A percentile compares a stretch with the other conserved stretches of the same genome.
phyloP scores from a whole-genome alignment of 805 yeast species.

The Nakazawaea sp. region DNA sequence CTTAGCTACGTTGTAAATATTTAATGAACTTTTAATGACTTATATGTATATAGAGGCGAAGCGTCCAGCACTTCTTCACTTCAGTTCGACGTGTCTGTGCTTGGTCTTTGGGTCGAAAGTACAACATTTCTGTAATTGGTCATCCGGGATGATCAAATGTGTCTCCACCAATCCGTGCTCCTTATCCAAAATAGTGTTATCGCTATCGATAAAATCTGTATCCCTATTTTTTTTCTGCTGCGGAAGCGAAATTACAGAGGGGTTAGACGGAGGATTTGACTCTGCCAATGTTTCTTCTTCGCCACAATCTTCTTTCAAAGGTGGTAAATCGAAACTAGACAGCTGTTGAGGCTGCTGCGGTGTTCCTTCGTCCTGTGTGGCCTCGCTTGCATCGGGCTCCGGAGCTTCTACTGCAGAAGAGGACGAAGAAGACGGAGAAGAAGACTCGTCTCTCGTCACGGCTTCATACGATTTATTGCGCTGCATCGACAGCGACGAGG shows the following conservation, averaged over 20 bases:
- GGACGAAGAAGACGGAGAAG: background rate
- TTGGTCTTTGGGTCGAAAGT: slow-evolving; percentile 6
- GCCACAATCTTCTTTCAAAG: slow-evolving; percentile 5
- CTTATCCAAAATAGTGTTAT: background rate
- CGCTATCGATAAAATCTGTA: slow-evolving; percentile 5
- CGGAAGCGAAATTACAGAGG: slow-evolving; percentile 1
- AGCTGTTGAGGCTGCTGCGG: background rate
- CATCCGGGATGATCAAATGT: slow-evolving; percentile 6
- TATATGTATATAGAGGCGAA: background rate
- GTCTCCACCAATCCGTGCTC: slow-evolving; percentile 10
- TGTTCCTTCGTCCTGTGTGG: background rate
- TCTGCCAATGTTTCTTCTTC: background rate
- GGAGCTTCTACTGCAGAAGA: background rate
- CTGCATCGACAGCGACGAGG: slow-evolving; percentile 1
- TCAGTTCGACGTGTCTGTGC: slow-evolving; percentile 6
- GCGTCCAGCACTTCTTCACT: background rate
- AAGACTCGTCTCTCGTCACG: background rate
- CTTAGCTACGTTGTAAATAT: background rate
- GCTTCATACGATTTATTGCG: slow-evolving; percentile 5
- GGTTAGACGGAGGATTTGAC: background rate
- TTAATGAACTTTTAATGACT: background rate
- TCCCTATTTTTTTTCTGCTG: background rate
- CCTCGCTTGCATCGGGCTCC: background rate
- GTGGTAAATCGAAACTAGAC: slow-evolving; percentile 4
- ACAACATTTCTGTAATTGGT: slow-evolving; percentile 8